Evolutionary conservation across 108 stramenopile species (phyloP).

Genomic region (Cylindrotheca fusiformis): DNA sequence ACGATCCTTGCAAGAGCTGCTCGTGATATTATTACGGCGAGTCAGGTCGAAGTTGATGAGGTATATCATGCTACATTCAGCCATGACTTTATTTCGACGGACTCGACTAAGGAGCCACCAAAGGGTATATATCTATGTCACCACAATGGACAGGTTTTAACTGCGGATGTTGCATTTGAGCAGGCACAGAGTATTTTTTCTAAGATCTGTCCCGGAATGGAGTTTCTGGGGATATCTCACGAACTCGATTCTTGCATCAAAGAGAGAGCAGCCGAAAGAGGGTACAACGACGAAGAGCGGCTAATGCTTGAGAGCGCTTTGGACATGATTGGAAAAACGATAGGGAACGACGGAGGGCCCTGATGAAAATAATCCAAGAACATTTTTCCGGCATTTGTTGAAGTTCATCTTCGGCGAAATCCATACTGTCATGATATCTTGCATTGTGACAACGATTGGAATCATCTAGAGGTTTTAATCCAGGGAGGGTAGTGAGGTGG

Average conservation of each 20-base stretch:
- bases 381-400: too few species aligned
- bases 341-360: neutral
- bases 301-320: conserved; percentile 68
- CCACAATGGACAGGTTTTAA: conserved; percentile 43
- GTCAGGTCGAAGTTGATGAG: conserved; percentile 27
- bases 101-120: neutral
- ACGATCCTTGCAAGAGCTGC: conserved; percentile 30
- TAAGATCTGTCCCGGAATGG: conserved; percentile 61
- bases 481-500: too few species aligned
- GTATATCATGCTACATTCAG: conserved; percentile 40
- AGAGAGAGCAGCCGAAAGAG: conserved; percentile 48
- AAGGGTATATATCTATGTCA: conserved; percentile 53
- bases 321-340: conserved; percentile 34
- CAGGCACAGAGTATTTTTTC: conserved; percentile 69
- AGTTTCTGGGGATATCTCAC: conserved; percentile 58
- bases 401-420: too few species aligned
- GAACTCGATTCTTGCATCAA: conserved; percentile 46
- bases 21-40: conserved; percentile 16
- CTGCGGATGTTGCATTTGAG: conserved; percentile 66
- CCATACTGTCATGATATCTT: too few species aligned
- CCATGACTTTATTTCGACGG: conserved; percentile 1
- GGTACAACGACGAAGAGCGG: conserved; percentile 68
- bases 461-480: too few species aligned
- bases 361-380: too few species aligned
- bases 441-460: too few species aligned